A percentile compares a stretch with the other conserved stretches of the same genome.
Evolutionary conservation across 331 rosid species (phyloP).

Genomic region (Erythrophleum ivorense): DNA sequence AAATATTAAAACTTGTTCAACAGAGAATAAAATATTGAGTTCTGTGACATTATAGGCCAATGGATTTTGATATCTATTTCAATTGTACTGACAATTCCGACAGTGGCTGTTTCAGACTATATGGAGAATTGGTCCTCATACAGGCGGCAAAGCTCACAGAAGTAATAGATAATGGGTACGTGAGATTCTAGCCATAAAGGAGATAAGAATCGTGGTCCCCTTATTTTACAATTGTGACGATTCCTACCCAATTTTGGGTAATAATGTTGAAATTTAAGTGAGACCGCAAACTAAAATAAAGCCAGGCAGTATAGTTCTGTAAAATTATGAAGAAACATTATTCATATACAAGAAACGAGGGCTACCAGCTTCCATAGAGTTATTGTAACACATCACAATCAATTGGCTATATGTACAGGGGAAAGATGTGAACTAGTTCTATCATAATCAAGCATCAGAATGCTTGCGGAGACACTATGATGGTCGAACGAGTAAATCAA

Average conservation of each 20-base stretch:
- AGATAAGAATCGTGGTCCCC: background rate
- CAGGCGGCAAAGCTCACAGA: background rate
- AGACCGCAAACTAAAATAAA: background rate
- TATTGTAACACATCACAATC: slow-evolving; percentile 41
- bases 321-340: background rate
- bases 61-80: background rate
- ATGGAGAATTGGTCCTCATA: background rate
- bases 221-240: background rate
- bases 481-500: slow-evolving; percentile 39
- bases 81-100: background rate
- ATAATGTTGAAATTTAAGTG: background rate
- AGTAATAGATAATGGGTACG: background rate
- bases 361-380: background rate
- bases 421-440: slow-evolving; percentile 22
- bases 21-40: too few relatives aligned
- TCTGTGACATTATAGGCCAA: too few relatives aligned
- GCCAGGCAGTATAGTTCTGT: background rate
- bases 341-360: background rate
- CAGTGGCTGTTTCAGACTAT: background rate
- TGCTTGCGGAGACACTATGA: slow-evolving; percentile 19
- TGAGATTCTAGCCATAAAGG: background rate
- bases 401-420: slow-evolving; percentile 43
- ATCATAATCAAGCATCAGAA: slow-evolving; percentile 35
- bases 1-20: too few relatives aligned
- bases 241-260: background rate